Conservation (phyloP, 1,284 basidiomycete genomes). For the Cryptococcus sp. region DNA sequence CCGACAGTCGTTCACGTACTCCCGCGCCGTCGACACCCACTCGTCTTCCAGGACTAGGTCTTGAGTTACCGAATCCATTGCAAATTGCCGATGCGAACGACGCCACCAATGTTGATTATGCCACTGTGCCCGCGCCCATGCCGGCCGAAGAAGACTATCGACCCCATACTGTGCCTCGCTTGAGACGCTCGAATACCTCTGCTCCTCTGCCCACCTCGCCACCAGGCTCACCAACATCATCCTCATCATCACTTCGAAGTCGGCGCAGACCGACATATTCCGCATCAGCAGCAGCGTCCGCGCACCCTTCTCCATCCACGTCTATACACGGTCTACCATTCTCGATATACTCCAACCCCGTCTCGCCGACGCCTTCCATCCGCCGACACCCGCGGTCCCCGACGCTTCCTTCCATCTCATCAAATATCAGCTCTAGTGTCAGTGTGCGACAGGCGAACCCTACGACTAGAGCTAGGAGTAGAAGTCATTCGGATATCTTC, state of each 20-base stretch:
- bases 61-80: background rate
- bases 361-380: constrained; percentile 35
- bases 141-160: constrained; percentile 9
- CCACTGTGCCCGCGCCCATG: background rate
- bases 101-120: background rate
- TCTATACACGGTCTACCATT: constrained; percentile 10
- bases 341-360: constrained; percentile 23
- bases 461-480: constrained; percentile 40
- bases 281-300: constrained; percentile 14
- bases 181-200: constrained; percentile 9
- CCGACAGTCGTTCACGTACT: constrained; percentile 7
- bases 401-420: constrained; percentile 19
- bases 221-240: constrained; percentile 7
- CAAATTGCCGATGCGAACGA: background rate
- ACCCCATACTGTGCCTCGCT: constrained; percentile 4
- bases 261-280: constrained; percentile 20
- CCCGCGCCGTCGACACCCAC: constrained; percentile 5
- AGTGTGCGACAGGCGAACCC: constrained; percentile 24
- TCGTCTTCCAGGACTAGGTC: constrained; percentile 3
- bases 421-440: constrained; percentile 12
- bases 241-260: constrained; percentile 16
- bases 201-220: constrained; percentile 15
- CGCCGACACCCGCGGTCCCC: constrained; percentile 36
- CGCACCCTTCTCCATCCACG: constrained; percentile 27
- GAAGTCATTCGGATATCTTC: constrained; percentile 49